phyloP scores from a whole-genome alignment of 208 protist species.

The Leishmania arabica region DNA sequence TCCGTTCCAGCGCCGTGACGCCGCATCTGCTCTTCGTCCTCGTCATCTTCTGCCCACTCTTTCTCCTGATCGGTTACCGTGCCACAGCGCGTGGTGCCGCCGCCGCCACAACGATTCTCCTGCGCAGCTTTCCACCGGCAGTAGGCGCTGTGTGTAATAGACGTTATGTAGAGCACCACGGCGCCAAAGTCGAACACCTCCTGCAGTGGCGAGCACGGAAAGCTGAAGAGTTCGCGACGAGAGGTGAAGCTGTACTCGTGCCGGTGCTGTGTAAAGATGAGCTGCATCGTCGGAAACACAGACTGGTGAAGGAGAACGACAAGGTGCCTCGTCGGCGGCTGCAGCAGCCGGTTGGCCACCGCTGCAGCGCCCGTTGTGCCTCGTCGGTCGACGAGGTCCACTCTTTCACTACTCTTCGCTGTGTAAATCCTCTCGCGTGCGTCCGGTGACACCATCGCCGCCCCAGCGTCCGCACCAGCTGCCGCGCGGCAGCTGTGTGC shows the following conservation, averaged over 20 bases:
- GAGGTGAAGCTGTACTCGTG: conserved; percentile 71
- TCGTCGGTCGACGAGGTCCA: not conserved
- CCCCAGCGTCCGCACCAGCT: not conserved
- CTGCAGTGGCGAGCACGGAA: conserved; percentile 49
- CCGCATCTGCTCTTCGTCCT: not conserved
- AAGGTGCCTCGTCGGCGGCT: not conserved
- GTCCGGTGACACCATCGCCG: not conserved
- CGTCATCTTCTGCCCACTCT: not conserved
- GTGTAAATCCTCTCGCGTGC: too few relatives aligned
- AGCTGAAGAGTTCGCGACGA: conserved; percentile 68
- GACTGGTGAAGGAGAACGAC: conserved; percentile 65
- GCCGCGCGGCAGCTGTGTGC: not conserved
- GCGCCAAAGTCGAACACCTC: conserved; percentile 73
- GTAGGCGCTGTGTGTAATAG: conserved; percentile 45
- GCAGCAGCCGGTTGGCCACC: not conserved
- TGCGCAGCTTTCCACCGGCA: not conserved
- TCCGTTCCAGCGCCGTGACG: not conserved
- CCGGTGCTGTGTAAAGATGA: conserved; percentile 48
- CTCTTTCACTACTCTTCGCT: not conserved
- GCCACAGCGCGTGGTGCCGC: not conserved
- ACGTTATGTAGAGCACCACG: conserved; percentile 60
- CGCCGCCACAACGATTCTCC: not conserved
- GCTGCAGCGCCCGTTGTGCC: not conserved
- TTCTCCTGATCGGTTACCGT: not conserved
- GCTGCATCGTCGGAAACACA: conserved; percentile 46